Base-by-base conservation (phyloP, 139 green algal genomes). In the Chlorella sp. region DNA sequence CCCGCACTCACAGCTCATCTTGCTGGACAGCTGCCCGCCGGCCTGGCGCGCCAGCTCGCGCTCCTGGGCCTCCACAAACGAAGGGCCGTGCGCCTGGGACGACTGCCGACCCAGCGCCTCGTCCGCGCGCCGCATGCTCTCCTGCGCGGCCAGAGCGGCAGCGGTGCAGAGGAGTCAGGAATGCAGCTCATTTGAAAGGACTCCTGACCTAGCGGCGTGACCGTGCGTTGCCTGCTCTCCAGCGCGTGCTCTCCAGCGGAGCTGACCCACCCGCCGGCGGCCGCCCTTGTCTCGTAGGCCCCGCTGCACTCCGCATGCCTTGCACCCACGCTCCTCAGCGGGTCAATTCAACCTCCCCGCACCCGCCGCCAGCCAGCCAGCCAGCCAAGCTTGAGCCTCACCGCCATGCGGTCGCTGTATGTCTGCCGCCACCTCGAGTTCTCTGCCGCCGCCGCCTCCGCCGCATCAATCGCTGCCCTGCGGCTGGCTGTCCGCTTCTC, bases 101-200 rank as follows among this genome's bases (percentile, higher is more conserved):
- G 40, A 3, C 40, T 73, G 58, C 77, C 60, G 38, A 16, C 17
- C 60, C 16, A 64, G 4, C 40, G 77, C 30, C 40, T 83, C 60
- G 28, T 83, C 77, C 9, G 77, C 60, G 9, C 77, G 77, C 60
- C 77, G 77, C 77, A 83, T 73, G 77, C 77, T 83, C 24, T 83
- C 58, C 58, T 78, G 65, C n/a, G 8, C 5, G 60, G 60, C n/a
- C n/a, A n/a, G n/a, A n/a, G n/a, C n/a, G n/a, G n/a, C n/a, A n/a
- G n/a, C n/a, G n/a, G n/a, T n/a, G 56, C 56, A 16, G 56, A 24
- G 56, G 7, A 20, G 56, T 65, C 28, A 3, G 62, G 22, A 4
- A 30, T 11, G 62, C 20, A 11, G 62, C 28, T 32, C 28, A 13
- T 32, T 32, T n/a, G n/a, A n/a, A n/a, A n/a, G n/a, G n/a, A n/a